Base-by-base conservation (phyloP, 2,329 filamentous ascomycete genomes). In the Penicillium sp. region DNA sequence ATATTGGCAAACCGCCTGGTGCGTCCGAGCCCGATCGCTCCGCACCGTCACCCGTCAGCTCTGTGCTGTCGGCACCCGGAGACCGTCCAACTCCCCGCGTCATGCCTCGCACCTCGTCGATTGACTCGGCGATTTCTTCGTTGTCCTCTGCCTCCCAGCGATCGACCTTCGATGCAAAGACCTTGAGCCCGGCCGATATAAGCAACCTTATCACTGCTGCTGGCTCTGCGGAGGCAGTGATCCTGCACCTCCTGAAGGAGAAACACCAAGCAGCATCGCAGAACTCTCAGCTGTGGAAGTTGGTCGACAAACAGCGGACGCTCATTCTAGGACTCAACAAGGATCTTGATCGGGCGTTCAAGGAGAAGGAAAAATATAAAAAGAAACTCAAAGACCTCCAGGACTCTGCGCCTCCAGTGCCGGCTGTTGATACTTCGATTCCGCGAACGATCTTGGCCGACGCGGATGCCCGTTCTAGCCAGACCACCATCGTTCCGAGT, bases 271-370 rank as follows among this genome's bases (percentile, higher is more conserved):
- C 93, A 58, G 87, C 91, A 5, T 90, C 92, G 68, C 95, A 98
- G 74, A 98, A 98, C 75, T 84, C 89, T 19, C 94, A 99, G 76
- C 81, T 99, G 71, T 99, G 95, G 95, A 89, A 93, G 55, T 81
- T 99, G 51, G 93, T 99, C 54, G 94, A 98, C 76, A 98, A 99
- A 81, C 95, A 99, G 78, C 86, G 94, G 65, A 88, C 92, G 17
- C 93, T 99, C 88, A 93, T 99, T 58, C 79, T 97, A 22, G 94
- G 93, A 8, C 83, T 99, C 65, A 97, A 98, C 74, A 96, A 95
- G 76, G 95, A 99, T 75, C 82, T 99, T 13, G 94, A 98, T 77
- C 88, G 91, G 56, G 89, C 93, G 1, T 78, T 97, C 66, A 96
- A 96, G 75, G 95, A 98, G 69, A 97, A 97, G 78, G 94, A 98